phyloP scores from a whole-genome alignment of 106 monocot species.

The Allium fistulosum region DNA sequence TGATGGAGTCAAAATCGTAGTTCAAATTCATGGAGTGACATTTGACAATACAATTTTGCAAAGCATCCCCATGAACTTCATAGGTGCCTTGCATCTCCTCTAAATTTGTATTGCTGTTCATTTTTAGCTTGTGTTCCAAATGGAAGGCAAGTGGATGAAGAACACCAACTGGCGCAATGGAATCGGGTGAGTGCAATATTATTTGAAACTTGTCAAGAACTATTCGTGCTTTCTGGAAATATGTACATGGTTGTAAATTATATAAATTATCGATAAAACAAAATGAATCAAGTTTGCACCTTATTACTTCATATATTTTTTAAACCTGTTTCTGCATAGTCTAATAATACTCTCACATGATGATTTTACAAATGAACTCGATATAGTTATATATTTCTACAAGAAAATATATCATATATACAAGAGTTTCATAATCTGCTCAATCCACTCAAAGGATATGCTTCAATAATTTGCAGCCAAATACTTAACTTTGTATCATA shows the following conservation, averaged over 20 bases:
- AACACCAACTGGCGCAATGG: constrained; percentile 91
- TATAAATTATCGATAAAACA: background rate
- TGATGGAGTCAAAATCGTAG: constrained; percentile 2
- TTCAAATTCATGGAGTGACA: constrained; percentile 12
- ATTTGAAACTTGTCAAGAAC: constrained; percentile 74
- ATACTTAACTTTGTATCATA: no score
- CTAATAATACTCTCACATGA: no score
- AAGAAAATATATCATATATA: no score
- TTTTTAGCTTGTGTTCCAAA: constrained; percentile 37
- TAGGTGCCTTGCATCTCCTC: constrained; percentile 13
- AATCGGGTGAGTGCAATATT: constrained; percentile 68
- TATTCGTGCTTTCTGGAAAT: constrained; percentile 80
- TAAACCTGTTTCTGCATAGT: no score
- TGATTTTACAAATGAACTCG: no score
- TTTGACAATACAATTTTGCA: constrained; percentile 14
- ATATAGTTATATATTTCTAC: no score
- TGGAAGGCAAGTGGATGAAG: constrained; percentile 84
- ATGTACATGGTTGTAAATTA: constrained; percentile 7
- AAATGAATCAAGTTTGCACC: constrained; percentile 6
- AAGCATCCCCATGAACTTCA: constrained; percentile 46
- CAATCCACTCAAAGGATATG: no score
- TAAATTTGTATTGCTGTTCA: constrained; percentile 4
- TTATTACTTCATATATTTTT: background rate
- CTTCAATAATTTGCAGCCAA: no score
- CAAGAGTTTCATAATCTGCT: no score